Base-by-base conservation (phyloP, 345 rosid genomes). In the Salix viminalis region DNA sequence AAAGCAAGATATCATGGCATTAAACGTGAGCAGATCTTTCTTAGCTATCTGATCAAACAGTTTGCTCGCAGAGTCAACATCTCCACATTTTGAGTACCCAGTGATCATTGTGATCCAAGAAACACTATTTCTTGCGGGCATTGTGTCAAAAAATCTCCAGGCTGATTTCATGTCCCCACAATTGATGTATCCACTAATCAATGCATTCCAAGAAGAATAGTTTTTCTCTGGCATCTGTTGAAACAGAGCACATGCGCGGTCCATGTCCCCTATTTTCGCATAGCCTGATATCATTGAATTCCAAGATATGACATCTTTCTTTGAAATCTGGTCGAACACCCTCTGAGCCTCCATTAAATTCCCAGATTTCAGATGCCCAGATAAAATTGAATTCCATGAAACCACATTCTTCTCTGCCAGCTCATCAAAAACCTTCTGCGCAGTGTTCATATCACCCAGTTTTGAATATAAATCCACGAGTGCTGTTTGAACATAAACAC, bases 1-100 rank as follows among this genome's bases (percentile, higher is more conserved):
- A 79, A 87, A 84, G 83, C 96, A 91, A 71, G 93, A 86, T 72
- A 91, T 87, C 89, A 93, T 86, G 18, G 93, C 91, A 82, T 90
- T 88, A 61, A 80, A 89, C 3, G 81, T 74, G 32, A 86, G 77
- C 44, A 81, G 79, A 83, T 89, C 90, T 72, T 84, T 88, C 75
- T 87, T 85, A 26, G 15, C 67, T 67, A 88, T 73, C 48, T 76
- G 85, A 74, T 80, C 67, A 64, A 91, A 91, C 37, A 91, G 72
- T 76, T 78, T 75, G 72, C 83, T 75, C 7, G 96, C 96, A 79
- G 89, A 84, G 23, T 82, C 70, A 39, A 88, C 86, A 64, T 88
- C 88, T 8, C 92, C 92, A 30, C 65, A 70, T 81, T 85, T 91
- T 0, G 92, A 83, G 81, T 89, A 93, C 66, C 94, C 94, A 42